These are phyloP conservation scores for Sporothrix pallida DNA, from an alignment of 2,329 filamentous ascomycete genomes.

Conservation along the genomic window DNA sequence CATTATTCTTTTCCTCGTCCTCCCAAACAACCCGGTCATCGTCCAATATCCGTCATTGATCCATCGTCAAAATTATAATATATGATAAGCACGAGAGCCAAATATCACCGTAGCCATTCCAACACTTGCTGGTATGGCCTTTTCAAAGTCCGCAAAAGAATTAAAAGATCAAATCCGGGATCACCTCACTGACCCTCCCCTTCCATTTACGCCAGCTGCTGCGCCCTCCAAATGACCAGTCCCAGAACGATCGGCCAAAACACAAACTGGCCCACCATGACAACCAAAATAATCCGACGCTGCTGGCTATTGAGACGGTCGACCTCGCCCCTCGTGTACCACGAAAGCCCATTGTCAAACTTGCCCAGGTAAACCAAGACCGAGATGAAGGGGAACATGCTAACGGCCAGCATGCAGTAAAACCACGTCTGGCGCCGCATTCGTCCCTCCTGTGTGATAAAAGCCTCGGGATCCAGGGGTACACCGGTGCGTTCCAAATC, in stretches of 20 bases:
- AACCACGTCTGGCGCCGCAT: slow-evolving; percentile 49
- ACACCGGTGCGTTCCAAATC: slow-evolving; percentile 35
- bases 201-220: slow-evolving; percentile 14
- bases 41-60: background rate
- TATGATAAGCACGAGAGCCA: background rate
- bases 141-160: background rate
- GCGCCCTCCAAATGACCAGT: slow-evolving; percentile 37
- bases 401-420: slow-evolving; percentile 47
- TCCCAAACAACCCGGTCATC: background rate
- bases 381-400: slow-evolving; percentile 55
- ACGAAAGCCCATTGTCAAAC: slow-evolving; percentile 54
- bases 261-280: slow-evolving; percentile 42
- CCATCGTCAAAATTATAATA: background rate
- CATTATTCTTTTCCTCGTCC: too few relatives aligned
- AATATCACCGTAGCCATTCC: background rate
- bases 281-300: slow-evolving; percentile 45
- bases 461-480: slow-evolving; percentile 39
- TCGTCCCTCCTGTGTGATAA: slow-evolving; percentile 42
- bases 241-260: slow-evolving; percentile 39
- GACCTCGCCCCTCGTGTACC: slow-evolving; percentile 56
- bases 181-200: too few relatives aligned
- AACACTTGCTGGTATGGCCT: background rate
- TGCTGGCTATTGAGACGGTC: slow-evolving; percentile 49
- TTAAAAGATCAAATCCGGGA: too few relatives aligned
- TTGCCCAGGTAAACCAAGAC: slow-evolving; percentile 52